Evolutionary conservation across 2,329 filamentous ascomycete species (phyloP).

Genomic region (Lasiodiplodia hormozganensis): DNA sequence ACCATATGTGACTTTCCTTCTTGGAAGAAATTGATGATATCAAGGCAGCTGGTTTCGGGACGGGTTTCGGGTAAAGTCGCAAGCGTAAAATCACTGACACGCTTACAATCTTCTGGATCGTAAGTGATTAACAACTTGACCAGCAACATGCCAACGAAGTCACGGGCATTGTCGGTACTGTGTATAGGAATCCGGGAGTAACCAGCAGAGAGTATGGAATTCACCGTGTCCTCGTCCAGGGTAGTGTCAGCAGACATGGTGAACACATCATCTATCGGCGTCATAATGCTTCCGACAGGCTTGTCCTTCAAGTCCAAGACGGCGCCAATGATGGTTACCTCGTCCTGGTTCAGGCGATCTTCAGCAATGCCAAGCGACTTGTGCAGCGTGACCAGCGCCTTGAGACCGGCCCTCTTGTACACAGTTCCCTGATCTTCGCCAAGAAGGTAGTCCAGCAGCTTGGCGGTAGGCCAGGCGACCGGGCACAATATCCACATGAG

Average conservation of each 20-base stretch:
- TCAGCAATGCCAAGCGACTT: constrained; percentile 77
- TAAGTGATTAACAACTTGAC: constrained; percentile 99
- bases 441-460: constrained; percentile 90
- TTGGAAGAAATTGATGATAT: constrained; percentile 99
- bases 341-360: constrained; percentile 92
- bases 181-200: constrained; percentile 97
- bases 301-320: constrained; percentile 97
- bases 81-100: constrained; percentile 87
- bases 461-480: constrained; percentile 92
- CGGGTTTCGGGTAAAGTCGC: constrained; percentile 94
- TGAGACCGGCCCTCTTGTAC: constrained; percentile 97
- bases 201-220: constrained; percentile 87
- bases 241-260: constrained; percentile 95
- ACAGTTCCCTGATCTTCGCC: constrained; percentile 95
- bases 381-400: constrained; percentile 94
- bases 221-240: constrained; percentile 92
- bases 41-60: constrained; percentile 93
- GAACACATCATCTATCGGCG: constrained; percentile 96
- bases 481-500: constrained; percentile 94
- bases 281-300: constrained; percentile 95
- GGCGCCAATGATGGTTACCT: constrained; percentile 98
- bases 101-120: constrained; percentile 89
- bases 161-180: constrained; percentile 78
- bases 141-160: constrained; percentile 96
- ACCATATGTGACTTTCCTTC: constrained; percentile 99